Evolutionary conservation across 441 rosid genomes (phyloP).

Genomic region (Populus tomentosa): DNA sequence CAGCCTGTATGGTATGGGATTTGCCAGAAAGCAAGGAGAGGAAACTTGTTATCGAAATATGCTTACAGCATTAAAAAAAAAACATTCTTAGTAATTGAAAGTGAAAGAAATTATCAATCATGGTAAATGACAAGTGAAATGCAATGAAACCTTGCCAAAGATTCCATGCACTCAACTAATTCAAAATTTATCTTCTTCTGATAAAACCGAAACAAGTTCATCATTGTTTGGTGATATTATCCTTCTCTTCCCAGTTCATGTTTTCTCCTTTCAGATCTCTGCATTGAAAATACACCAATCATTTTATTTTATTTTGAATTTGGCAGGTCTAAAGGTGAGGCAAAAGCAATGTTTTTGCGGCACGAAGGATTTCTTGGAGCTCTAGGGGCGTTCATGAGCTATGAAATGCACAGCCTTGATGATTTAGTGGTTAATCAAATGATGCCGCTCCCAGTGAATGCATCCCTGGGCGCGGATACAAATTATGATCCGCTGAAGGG

Average conservation of each 20-base stretch:
- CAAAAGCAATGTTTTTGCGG: slow-evolving; percentile 96
- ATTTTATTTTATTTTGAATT: slow-evolving; percentile 6
- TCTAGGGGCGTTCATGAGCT: slow-evolving; percentile 98
- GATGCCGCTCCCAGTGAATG: slow-evolving; percentile 99
- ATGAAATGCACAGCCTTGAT: slow-evolving; percentile 96
- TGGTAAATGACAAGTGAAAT: not conserved
- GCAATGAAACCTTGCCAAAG: not conserved
- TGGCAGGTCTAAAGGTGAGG: slow-evolving; percentile 87
- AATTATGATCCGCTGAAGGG: slow-evolving; percentile 96
- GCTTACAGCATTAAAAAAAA: not conserved
- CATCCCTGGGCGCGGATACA: slow-evolving; percentile 91
- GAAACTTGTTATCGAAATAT: not conserved
- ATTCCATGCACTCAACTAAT: not conserved
- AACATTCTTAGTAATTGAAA: not conserved
- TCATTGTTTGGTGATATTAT: not conserved
- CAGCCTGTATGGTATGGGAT: not conserved
- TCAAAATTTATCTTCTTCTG: not conserved
- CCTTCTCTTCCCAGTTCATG: not conserved
- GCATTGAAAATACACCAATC: slow-evolving; percentile 17
- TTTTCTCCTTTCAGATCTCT: not conserved
- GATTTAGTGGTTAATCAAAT: slow-evolving; percentile 95
- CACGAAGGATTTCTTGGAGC: slow-evolving; percentile 99
- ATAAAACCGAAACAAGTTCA: not conserved
- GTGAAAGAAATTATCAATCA: not conserved
- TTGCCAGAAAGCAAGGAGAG: not conserved